Conservation (phyloP, 768 basidiomycete genomes). For the Daedaleopsis nitida region DNA sequence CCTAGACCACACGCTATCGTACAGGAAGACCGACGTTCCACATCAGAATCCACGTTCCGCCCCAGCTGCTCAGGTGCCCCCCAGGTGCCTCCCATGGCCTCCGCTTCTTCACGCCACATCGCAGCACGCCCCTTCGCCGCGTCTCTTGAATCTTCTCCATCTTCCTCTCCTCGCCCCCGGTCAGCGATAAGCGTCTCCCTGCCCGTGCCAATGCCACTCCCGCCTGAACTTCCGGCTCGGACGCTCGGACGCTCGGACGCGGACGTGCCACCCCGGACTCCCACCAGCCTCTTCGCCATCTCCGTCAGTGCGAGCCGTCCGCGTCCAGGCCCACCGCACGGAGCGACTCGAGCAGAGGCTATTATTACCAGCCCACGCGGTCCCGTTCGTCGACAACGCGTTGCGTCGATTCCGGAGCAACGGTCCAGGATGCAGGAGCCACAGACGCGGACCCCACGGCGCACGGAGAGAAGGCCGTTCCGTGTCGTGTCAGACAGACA, state of each 20-base stretch:
- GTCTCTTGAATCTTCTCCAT: neutral
- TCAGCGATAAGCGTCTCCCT: too few relatives aligned
- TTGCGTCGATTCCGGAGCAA: neutral
- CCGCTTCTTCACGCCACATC: constrained; percentile 13
- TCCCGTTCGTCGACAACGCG: too few relatives aligned
- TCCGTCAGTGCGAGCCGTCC: neutral
- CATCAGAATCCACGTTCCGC: constrained; percentile 17
- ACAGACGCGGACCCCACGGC: too few relatives aligned
- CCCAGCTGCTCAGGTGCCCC: constrained; percentile 15
- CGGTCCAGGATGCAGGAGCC: too few relatives aligned
- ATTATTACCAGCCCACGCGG: neutral
- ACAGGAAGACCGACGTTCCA: constrained; percentile 1
- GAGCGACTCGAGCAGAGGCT: neutral
- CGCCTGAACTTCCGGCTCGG: neutral
- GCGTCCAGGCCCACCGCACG: constrained; percentile 1
- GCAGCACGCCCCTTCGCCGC: constrained; percentile 9
- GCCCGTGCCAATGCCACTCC: neutral
- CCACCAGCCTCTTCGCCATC: neutral
- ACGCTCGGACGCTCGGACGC: neutral
- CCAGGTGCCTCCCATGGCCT: neutral
- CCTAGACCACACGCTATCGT: constrained; percentile 1
- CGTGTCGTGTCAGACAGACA: too few relatives aligned
- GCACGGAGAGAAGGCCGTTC: too few relatives aligned
- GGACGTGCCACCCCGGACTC: neutral
- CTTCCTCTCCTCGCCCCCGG: neutral